Base-by-base conservation (phyloP, 2,329 filamentous ascomycete genomes). In the Moelleriella libera region DNA sequence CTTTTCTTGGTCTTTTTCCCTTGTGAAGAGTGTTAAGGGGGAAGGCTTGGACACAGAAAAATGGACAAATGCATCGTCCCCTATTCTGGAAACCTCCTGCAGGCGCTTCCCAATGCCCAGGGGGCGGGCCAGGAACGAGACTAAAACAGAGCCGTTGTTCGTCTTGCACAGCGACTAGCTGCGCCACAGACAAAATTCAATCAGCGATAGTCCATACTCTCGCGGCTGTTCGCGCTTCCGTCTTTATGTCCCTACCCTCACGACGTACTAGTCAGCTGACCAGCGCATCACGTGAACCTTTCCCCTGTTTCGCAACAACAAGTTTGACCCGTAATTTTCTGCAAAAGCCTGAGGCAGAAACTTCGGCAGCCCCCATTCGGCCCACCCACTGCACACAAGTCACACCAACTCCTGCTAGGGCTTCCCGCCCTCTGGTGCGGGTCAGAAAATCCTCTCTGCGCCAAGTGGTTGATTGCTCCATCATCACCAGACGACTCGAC, bases 401-500 rank as follows among this genome's bases (percentile, higher is more conserved):
- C 34, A 12, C 34, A 37, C 34, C 34, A 37, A 8, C 12, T 12
- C 34, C 52, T 55, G 51, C 60, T 65, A 64, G 63, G 63, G 61
- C 58, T 66, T 63, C 55, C 60, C 63, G 57, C 62, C 62, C 63
- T 65, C 54, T 49, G 46, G 50, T 54, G 54, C 58, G 54, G 55
- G 55, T 54, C 55, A 58, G n/a, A 58, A 65, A 65, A 61, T 60
- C 61, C 55, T 56, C 57, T 54, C 55, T 45, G 54, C 55, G 54
- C 54, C 47, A 59, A 57, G 58, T 57, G 53, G 54, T 54, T 56
- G 51, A 56, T 58, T 60, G 21, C 21, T 52, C 53, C 54, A 56
- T 59, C 59, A 59, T 57, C 60, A 63, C 51, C 57, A 59, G 43
- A 59, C 56, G 59, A 62, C 58, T 65, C 57, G 63, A 64, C 59